Percentiles rank a stretch among this genome's conserved stretches.
Conservation (phyloP, 805 yeast genomes). For the Blastobotrys peoriensis region DNA sequence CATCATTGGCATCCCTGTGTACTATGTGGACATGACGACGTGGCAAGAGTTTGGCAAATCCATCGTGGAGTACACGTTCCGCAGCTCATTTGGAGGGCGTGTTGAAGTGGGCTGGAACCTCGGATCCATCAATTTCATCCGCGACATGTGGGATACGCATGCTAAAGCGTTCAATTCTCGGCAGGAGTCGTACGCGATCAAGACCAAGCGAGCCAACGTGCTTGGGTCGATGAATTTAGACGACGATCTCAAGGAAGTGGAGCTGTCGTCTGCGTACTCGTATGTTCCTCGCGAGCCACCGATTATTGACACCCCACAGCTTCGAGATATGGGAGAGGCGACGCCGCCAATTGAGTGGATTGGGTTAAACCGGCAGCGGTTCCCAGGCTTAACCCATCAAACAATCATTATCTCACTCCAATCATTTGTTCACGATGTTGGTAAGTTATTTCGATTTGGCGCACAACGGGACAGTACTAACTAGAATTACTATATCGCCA, state of each 20-base stretch:
- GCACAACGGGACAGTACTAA: neutral
- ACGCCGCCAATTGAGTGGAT: slow-evolving; percentile 99
- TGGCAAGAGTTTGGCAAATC: slow-evolving; percentile 49
- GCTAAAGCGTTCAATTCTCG: slow-evolving; percentile 65
- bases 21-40: slow-evolving; percentile 69
- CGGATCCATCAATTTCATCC: slow-evolving; percentile 81
- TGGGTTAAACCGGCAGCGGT: slow-evolving; percentile 79
- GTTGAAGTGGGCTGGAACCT: slow-evolving; percentile 92
- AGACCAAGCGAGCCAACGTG: slow-evolving; percentile 30
- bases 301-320: slow-evolving; percentile 78
- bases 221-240: slow-evolving; percentile 24
- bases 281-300: slow-evolving; percentile 71
- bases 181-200: slow-evolving; percentile 34
- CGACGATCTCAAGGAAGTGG: slow-evolving; percentile 43
- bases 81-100: slow-evolving; percentile 76
- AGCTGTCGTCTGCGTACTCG: slow-evolving; percentile 34
- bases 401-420: slow-evolving; percentile 68
- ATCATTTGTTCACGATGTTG: slow-evolving; percentile 64
- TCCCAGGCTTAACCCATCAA: slow-evolving; percentile 86
- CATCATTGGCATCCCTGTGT: slow-evolving; percentile 73
- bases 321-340: slow-evolving; percentile 89
- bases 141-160: slow-evolving; percentile 91
- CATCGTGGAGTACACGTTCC: slow-evolving; percentile 59
- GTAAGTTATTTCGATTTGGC: slow-evolving; percentile 3
- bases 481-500: neutral